These are phyloP conservation scores for Xanthoparmelia taractica DNA, from an alignment of 495 filamentous ascomycete genomes.

Conservation along the genomic window DNA sequence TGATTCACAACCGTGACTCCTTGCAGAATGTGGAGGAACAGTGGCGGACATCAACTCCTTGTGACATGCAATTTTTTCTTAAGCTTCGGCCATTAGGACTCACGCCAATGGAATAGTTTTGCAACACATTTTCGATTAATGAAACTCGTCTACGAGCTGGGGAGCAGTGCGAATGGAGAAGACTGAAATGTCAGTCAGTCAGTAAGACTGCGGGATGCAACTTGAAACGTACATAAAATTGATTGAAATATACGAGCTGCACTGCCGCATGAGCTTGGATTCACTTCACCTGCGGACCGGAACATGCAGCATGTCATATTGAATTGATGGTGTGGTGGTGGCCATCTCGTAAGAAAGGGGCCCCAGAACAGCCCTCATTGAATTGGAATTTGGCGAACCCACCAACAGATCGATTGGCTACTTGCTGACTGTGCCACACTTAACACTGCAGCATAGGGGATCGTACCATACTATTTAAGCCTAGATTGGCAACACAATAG, in stretches of 20 bases:
- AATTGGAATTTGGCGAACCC: background rate
- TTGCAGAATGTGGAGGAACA: background rate
- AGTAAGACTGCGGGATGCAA: background rate
- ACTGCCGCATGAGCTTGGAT: background rate
- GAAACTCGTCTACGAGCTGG: background rate
- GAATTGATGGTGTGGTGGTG: background rate
- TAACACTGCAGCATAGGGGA: background rate
- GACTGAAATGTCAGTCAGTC: background rate
- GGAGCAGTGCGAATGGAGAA: background rate
- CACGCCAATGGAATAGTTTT: background rate
- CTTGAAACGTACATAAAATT: background rate
- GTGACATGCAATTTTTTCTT: too few relatives aligned
- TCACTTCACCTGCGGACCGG: background rate
- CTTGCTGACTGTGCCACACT: background rate
- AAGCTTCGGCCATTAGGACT: too few relatives aligned
- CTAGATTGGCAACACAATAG: background rate
- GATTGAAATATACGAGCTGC: background rate
- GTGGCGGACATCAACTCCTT: background rate
- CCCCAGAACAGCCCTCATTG: background rate
- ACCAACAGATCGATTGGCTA: background rate
- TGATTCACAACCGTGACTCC: background rate
- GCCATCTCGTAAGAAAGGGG: too few relatives aligned
- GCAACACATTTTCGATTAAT: background rate
- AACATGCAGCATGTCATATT: background rate
- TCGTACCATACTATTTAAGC: background rate